phyloP scores from a whole-genome alignment of 192 early-diverging fungal species.

The Phycomyces nitens region DNA sequence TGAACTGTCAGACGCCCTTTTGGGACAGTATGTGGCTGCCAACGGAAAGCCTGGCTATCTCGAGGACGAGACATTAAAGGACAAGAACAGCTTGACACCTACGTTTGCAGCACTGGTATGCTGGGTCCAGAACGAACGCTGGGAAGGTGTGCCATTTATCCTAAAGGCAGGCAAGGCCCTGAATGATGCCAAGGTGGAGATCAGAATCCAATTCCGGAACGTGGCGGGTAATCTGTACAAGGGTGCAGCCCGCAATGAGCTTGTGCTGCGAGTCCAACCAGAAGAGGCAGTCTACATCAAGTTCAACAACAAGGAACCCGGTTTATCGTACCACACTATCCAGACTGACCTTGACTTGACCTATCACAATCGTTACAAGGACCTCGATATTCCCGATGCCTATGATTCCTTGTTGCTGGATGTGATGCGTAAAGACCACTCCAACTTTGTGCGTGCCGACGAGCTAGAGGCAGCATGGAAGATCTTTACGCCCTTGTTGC shows the following conservation, averaged over 20 bases:
- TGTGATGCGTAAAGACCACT: constrained; percentile 86
- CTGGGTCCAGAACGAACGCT: constrained; percentile 90
- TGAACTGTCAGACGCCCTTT: constrained; percentile 73
- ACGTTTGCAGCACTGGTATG: constrained; percentile 89
- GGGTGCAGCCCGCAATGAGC: constrained; percentile 82
- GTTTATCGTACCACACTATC: constrained; percentile 77
- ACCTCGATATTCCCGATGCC: constrained; percentile 90
- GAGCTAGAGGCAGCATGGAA: constrained; percentile 97
- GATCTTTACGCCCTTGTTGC: constrained; percentile 94
- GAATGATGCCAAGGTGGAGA: constrained; percentile 85
- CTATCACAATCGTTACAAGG: constrained; percentile 85
- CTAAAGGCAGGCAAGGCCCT: constrained; percentile 85
- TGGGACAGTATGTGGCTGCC: constrained; percentile 90
- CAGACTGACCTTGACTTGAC: constrained; percentile 96
- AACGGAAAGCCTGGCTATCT: constrained; percentile 84
- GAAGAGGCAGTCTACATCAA: constrained; percentile 95
- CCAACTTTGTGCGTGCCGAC: constrained; percentile 91
- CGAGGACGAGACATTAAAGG: constrained; percentile 82
- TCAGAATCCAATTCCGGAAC: constrained; percentile 94
- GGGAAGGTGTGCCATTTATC: constrained; percentile 88
- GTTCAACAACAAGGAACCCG: constrained; percentile 92
- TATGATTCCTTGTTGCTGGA: constrained; percentile 95
- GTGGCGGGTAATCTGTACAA: constrained; percentile 69
- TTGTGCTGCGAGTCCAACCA: constrained; percentile 93
- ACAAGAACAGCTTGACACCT: constrained; percentile 80